Percentiles rank a stretch among this genome's conserved stretches.
phyloP scores from a whole-genome alignment of 768 basidiomycete genomes.

The Xerocomus brunneocitrinus region DNA sequence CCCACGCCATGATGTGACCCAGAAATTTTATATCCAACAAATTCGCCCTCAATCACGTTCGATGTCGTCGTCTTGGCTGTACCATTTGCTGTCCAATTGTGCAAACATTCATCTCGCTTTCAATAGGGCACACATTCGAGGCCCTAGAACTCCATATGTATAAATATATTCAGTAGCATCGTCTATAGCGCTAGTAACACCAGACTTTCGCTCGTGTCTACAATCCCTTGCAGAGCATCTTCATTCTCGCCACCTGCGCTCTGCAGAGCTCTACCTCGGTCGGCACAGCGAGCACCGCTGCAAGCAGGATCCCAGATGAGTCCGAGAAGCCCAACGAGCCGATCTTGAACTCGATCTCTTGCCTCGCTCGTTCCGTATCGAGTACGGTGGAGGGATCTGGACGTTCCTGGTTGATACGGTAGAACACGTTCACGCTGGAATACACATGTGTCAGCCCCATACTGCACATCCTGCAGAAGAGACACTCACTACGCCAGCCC shows the following conservation, averaged over 20 bases:
- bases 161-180: not conserved
- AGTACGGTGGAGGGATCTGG: conserved; percentile 42
- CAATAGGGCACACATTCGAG: not conserved
- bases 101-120: not conserved
- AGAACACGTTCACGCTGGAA: conserved; percentile 82
- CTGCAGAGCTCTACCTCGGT: conserved; percentile 71
- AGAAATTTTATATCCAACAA: not conserved
- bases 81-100: not conserved
- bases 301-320: conserved; percentile 60
- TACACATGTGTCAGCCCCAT: not conserved
- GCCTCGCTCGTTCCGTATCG: conserved; percentile 57
- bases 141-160: not conserved
- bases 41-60: not conserved
- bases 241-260: conserved; percentile 66
- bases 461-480: not conserved
- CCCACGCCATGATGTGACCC: conserved; percentile 3
- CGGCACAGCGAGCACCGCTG: conserved; percentile 38
- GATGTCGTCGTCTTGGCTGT: not conserved
- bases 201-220: conserved; percentile 21
- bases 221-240: conserved; percentile 62
- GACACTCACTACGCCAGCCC: conserved; percentile 79
- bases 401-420: conserved; percentile 72
- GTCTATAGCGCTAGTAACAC: not conserved
- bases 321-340: conserved; percentile 87
- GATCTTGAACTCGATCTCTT: conserved; percentile 86